phyloP scores from a whole-genome alignment of 257 asterid genomes.

The Datura wrightii region DNA sequence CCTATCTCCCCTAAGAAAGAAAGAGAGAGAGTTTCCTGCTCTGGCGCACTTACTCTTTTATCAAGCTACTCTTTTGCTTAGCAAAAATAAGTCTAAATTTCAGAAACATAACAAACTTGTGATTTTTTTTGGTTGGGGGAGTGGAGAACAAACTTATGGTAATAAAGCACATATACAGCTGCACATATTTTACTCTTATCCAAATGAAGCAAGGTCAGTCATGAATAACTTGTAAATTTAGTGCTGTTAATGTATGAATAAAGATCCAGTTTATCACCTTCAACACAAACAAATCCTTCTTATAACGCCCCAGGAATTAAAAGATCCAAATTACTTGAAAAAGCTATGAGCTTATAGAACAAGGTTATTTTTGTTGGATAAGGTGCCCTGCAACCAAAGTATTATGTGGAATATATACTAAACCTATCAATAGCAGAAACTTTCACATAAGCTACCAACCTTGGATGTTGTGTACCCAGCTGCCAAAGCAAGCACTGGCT shows the following conservation, averaged over 20 bases:
- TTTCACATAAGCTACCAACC: slow-evolving; percentile 52
- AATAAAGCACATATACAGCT: not conserved
- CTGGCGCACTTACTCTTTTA: not conserved
- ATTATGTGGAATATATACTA: not conserved
- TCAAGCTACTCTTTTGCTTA: not conserved
- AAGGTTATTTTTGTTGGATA: not conserved
- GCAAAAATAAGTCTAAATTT: not conserved
- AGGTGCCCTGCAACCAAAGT: not conserved
- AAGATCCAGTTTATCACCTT: not conserved
- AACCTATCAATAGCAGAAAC: not conserved
- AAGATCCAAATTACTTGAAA: slow-evolving; percentile 13
- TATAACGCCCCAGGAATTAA: not conserved
- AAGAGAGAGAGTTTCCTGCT: slow-evolving; percentile 5
- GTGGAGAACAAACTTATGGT: not conserved
- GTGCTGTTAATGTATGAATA: not conserved
- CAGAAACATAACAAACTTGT: not conserved
- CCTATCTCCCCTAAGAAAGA: not conserved
- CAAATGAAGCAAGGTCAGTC: not conserved
- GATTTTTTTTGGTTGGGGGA: too few species aligned
- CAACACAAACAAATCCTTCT: not conserved
- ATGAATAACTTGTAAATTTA: not conserved
- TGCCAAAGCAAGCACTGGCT: slow-evolving; percentile 98
- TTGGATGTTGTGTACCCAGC: slow-evolving; percentile 96
- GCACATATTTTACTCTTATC: not conserved
- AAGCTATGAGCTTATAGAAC: not conserved